These are phyloP conservation scores for Sarcodon sp. DNA, from an alignment of 768 basidiomycete genomes.

Conservation along the genomic window DNA sequence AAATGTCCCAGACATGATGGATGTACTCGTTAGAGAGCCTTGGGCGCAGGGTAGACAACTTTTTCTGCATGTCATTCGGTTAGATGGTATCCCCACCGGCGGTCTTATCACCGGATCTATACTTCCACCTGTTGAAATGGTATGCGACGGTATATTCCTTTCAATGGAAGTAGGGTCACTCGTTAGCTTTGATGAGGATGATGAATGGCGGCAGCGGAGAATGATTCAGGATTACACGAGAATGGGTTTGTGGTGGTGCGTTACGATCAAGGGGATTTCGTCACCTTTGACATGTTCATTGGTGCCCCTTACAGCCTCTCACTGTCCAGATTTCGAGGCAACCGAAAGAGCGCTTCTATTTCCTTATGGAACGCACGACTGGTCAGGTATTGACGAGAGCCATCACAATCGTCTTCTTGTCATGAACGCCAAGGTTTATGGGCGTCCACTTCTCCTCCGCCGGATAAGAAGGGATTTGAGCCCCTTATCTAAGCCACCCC, in stretches of 20 bases:
- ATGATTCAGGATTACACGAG: slow-evolving; percentile 58
- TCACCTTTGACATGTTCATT: slow-evolving; percentile 47
- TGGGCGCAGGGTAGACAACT: slow-evolving; percentile 45
- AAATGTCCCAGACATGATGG: slow-evolving; percentile 38
- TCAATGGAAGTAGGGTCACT: slow-evolving; percentile 17
- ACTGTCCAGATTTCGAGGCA: slow-evolving; percentile 40
- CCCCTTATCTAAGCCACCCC: slow-evolving; percentile 42
- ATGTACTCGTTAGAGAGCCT: slow-evolving; percentile 50
- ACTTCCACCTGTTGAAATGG: slow-evolving; percentile 35
- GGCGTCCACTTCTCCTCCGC: slow-evolving; percentile 42
- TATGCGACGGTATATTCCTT: slow-evolving; percentile 23
- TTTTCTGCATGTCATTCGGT: slow-evolving; percentile 50
- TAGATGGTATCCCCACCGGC: slow-evolving; percentile 36
- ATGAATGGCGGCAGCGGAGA: slow-evolving; percentile 31
- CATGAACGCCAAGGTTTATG: slow-evolving; percentile 39
- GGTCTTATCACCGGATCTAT: slow-evolving; percentile 58
- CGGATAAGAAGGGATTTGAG: slow-evolving; percentile 53
- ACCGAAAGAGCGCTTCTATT: slow-evolving; percentile 37
- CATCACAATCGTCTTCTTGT: slow-evolving; percentile 40
- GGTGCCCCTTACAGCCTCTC: slow-evolving; percentile 41
- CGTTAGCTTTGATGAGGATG: slow-evolving; percentile 28
- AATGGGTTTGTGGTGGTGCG: slow-evolving; percentile 45
- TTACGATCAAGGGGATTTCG: slow-evolving; percentile 43
- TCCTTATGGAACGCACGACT: slow-evolving; percentile 39
- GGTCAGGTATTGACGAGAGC: slow-evolving; percentile 36